A percentile compares a stretch with the other conserved stretches of the same genome.
These are phyloP conservation scores for Boletus austroedulis DNA, from an alignment of 1,284 basidiomycete species.

Conservation along the genomic window DNA sequence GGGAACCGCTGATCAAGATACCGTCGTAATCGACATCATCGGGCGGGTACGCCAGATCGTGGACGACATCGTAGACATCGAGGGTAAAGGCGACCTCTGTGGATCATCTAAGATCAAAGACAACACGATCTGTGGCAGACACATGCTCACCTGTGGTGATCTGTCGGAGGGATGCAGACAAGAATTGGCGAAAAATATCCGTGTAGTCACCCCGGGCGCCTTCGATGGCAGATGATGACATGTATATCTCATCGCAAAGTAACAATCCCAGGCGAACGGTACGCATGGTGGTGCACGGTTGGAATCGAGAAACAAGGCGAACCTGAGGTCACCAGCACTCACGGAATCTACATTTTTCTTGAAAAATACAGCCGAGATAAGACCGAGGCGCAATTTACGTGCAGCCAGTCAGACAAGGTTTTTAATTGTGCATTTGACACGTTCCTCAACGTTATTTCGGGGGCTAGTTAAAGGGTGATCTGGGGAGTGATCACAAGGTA, in stretches of 20 bases:
- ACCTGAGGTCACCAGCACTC: too few species aligned
- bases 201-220: background rate
- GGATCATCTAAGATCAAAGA: background rate
- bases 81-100: slow-evolving; percentile 37
- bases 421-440: too few species aligned
- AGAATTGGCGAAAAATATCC: background rate
- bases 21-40: slow-evolving; percentile 51
- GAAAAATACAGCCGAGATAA: too few species aligned
- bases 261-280: background rate
- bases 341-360: too few species aligned
- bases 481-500: too few species aligned
- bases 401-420: too few species aligned
- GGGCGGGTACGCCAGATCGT: slow-evolving; percentile 50
- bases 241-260: slow-evolving; percentile 1
- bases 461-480: too few species aligned
- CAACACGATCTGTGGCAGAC: background rate
- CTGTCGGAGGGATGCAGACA: slow-evolving; percentile 6
- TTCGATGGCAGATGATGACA: background rate
- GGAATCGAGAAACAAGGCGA: background rate
- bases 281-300: background rate
- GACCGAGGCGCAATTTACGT: too few species aligned
- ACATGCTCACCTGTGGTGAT: slow-evolving; percentile 1
- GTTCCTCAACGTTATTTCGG: too few species aligned
- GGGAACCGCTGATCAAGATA: slow-evolving; percentile 66
- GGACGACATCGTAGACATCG: slow-evolving; percentile 56